Base-by-base conservation (phyloP, 805 yeast genomes). In the Candida endomychidarum region DNA sequence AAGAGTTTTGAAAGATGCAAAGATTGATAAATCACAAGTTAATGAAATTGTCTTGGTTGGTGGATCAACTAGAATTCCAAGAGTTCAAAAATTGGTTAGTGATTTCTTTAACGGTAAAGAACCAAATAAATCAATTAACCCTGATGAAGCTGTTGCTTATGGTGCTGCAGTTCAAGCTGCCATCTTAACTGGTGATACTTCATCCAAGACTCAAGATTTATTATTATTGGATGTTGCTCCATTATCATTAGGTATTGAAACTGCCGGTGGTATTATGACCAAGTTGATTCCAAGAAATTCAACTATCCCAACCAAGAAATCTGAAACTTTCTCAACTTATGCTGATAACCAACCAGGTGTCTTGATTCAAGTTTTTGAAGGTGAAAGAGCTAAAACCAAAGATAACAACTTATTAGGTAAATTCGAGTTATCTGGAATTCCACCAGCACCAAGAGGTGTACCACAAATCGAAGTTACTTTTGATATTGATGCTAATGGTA, bases 161-260 rank as follows among this genome's bases (percentile, higher is more conserved):
- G 99, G 99, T 80, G 98, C 98, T 47, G 97, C 99, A 49, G 97
- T 91, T 49, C 99, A 91, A 76, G 98, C 96, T 43, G 98, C 98
- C 75, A 95, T 91, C 54, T 75, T 91, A 51, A 81, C 95, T 41
- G 98, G 98, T 68, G 96, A 90, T 45, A 63, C 69, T 38, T 65
- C 70, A 17, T 58, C 67, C 19, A 63, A 66, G 65, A 69, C 74
- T 41, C 72, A 68, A 54, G 73, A 68, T 57, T 63, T 69, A 52
- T 58, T 91, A 50, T 75, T 89, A 60, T 78, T 90, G 59, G 97
- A 89, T 72, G 96, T 89, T 49, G 87, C 90, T 57, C 95, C 97
- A 57, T 80, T 89, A 62, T 89, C 97, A 40, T 68, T 89, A 50
- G 97, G 97, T 77, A 90, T 89, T 63, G 96, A 89, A 74, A 90